Conservation (phyloP, 805 yeast species). For the Lachancea lanzarotensis region DNA sequence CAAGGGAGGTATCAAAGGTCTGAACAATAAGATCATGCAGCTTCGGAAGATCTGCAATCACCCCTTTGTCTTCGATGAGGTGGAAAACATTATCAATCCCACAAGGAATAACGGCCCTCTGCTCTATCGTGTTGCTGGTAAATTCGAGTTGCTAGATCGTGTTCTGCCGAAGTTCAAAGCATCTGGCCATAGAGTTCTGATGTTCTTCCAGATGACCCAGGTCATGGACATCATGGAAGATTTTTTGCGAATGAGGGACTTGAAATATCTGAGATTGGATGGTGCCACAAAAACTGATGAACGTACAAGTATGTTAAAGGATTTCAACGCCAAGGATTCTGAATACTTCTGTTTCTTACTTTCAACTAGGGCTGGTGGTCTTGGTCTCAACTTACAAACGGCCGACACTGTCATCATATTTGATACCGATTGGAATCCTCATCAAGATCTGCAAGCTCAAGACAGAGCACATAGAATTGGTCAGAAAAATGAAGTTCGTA, state of each 20-base stretch:
- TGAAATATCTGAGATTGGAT: constrained; percentile 72
- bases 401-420: constrained; percentile 84
- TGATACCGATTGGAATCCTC: constrained; percentile 90
- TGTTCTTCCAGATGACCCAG: constrained; percentile 85
- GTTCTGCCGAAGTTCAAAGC: constrained; percentile 69
- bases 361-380: constrained; percentile 86
- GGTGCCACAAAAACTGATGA: constrained; percentile 83
- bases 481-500: constrained; percentile 80
- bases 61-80: constrained; percentile 81
- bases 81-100: constrained; percentile 64
- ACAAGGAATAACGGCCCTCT: constrained; percentile 54
- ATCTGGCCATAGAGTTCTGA: constrained; percentile 69
- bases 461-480: constrained; percentile 90
- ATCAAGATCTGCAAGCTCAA: constrained; percentile 86
- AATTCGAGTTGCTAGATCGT: constrained; percentile 71
- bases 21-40: constrained; percentile 81
- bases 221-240: constrained; percentile 90
- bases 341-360: constrained; percentile 72
- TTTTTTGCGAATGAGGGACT: constrained; percentile 55
- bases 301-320: constrained; percentile 65
- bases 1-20: constrained; percentile 65
- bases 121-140: constrained; percentile 74
- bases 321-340: constrained; percentile 67
- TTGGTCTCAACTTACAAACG: constrained; percentile 78
- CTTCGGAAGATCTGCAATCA: constrained; percentile 79